These are phyloP conservation scores for Fusarium albosuccineum DNA, from an alignment of 2,329 filamentous ascomycete genomes.

Conservation along the genomic window DNA sequence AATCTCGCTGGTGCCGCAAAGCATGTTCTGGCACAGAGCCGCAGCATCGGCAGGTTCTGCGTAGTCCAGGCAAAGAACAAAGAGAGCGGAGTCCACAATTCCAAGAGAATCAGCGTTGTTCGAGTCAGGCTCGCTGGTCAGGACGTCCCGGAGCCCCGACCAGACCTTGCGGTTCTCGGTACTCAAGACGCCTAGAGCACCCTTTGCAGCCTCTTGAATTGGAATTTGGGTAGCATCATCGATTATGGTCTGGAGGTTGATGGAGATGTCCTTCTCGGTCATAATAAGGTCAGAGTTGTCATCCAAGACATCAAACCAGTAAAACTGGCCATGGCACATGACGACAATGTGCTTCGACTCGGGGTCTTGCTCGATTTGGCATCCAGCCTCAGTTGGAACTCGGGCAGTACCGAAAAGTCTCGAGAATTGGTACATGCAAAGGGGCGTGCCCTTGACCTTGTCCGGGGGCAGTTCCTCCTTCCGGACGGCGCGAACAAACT, in stretches of 20 bases:
- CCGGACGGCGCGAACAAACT: conserved; percentile 92
- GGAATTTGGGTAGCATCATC: conserved; percentile 91
- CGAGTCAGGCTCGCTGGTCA: conserved; percentile 86
- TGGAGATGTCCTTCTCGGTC: conserved; percentile 91
- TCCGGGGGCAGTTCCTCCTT: conserved; percentile 95
- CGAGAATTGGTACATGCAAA: conserved; percentile 99
- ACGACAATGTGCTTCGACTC: conserved; percentile 94
- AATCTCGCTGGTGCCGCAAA: conserved; percentile 93
- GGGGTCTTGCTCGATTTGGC: conserved; percentile 94
- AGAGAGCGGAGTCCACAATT: conserved; percentile 94
- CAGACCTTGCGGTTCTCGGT: conserved; percentile 97
- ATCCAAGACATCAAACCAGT: conserved; percentile 98
- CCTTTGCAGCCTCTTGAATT: conserved; percentile 95
- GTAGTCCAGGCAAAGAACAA: conserved; percentile 92
- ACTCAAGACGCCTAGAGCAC: conserved; percentile 90
- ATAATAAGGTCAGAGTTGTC: conserved; percentile 96
- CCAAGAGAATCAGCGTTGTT: conserved; percentile 97
- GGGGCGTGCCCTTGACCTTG: conserved; percentile 81
- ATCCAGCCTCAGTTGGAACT: conserved; percentile 93
- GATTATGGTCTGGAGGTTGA: conserved; percentile 92
- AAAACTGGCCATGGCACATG: conserved; percentile 94
- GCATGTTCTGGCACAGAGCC: conserved; percentile 97
- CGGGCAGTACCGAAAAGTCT: conserved; percentile 94
- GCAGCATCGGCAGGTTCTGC: conserved; percentile 85
- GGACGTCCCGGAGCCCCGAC: conserved; percentile 89